Percentiles rank a stretch among this genome's conserved stretches.
phyloP scores from a whole-genome alignment of 192 early-diverging fungal genomes.

The Dissophora globulifera region DNA sequence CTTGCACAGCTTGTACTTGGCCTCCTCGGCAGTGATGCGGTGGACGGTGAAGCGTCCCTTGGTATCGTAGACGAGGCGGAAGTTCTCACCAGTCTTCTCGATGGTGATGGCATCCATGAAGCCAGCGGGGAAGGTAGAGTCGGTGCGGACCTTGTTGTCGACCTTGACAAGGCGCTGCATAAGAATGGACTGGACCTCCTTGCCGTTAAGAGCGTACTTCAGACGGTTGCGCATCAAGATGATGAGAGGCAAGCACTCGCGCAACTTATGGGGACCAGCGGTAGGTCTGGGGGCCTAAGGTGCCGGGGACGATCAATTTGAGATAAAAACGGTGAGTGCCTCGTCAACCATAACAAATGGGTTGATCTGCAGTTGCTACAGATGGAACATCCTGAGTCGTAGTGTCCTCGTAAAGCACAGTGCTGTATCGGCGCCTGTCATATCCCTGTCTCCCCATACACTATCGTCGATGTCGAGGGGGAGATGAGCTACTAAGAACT shows the following conservation, averaged over 20 bases:
- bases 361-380: too few species aligned
- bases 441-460: too few species aligned
- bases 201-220: constrained; percentile 98
- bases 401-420: too few species aligned
- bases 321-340: too few species aligned
- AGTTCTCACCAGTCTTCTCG: constrained; percentile 98
- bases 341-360: too few species aligned
- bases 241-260: constrained; percentile 98
- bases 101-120: constrained; percentile 87
- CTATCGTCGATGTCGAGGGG: too few species aligned
- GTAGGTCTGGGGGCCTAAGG: constrained; percentile 89
- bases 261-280: constrained; percentile 99
- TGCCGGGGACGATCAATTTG: too few species aligned
- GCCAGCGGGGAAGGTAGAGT: constrained; percentile 79
- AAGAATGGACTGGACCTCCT: constrained; percentile 95
- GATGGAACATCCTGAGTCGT: too few species aligned
- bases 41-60: constrained; percentile 99
- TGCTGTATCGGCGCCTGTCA: too few species aligned
- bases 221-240: constrained; percentile 99
- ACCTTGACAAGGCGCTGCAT: constrained; percentile 99
- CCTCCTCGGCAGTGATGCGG: constrained; percentile 97
- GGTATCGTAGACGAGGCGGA: constrained; percentile 99
- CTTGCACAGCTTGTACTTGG: constrained; percentile 99
- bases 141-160: constrained; percentile 89
- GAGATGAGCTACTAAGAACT: too few species aligned